A percentile compares a stretch with the other conserved stretches of the same genome.
Conservation (phyloP, 805 yeast genomes). For the Ogataea kodamae region DNA sequence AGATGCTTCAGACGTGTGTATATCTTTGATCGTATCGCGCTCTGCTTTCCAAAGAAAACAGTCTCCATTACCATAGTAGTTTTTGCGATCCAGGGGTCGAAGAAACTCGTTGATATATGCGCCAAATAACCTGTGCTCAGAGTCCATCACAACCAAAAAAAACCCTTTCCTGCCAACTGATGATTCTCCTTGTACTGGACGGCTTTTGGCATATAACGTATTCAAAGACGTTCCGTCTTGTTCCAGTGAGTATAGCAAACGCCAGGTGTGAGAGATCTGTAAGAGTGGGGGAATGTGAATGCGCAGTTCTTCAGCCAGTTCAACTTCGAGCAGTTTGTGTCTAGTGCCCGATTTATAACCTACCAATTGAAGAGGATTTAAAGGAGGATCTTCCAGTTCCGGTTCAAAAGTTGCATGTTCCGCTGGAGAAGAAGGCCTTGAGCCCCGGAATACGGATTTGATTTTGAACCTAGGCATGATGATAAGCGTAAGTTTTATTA, state of each 20-base stretch:
- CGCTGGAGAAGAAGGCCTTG: constrained; percentile 14
- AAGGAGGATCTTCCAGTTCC: constrained; percentile 37
- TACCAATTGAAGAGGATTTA: constrained; percentile 50
- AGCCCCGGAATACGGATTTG: constrained; percentile 17
- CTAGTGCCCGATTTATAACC: constrained; percentile 64
- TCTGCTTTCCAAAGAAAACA: constrained; percentile 88
- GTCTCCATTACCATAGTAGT: constrained; percentile 92
- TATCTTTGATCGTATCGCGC: constrained; percentile 35
- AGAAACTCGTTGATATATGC: constrained; percentile 72
- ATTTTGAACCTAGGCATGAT: constrained; percentile 18
- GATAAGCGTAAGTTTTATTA: not conserved
- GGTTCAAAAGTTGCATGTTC: constrained; percentile 11
- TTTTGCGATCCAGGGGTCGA: constrained; percentile 64
- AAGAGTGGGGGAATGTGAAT: constrained; percentile 71
- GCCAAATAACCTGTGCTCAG: constrained; percentile 64
- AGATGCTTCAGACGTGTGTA: constrained; percentile 16
- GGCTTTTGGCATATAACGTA: constrained; percentile 62
- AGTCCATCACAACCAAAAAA: constrained; percentile 68
- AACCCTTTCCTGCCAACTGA: constrained; percentile 51
- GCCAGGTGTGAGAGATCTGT: constrained; percentile 78
- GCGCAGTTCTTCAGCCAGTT: constrained; percentile 73
- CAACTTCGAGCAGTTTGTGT: constrained; percentile 49
- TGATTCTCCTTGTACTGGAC: constrained; percentile 41
- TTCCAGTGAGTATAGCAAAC: constrained; percentile 74
- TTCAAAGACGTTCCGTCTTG: constrained; percentile 87